Base-by-base conservation (phyloP, 2,329 filamentous ascomycete species). In the Trichoderma brevicompactum region DNA sequence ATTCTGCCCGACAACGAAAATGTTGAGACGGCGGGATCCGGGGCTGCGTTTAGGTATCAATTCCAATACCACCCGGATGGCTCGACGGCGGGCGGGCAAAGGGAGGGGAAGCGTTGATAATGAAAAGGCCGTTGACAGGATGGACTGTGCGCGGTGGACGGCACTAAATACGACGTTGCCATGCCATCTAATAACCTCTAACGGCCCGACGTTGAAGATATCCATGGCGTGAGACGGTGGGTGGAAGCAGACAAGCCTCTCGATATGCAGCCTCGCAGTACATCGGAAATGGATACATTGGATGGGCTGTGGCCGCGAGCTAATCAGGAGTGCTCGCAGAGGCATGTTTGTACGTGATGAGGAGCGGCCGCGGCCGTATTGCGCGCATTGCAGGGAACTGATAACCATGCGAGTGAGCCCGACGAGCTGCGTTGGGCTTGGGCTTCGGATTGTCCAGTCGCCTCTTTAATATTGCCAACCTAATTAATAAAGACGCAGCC, bases 361-460 rank as follows among this genome's bases (percentile, higher is more conserved):
- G 32, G 60, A 63, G 60, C 60, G 15, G 60, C 60, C 48, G 49
- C 60, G 60, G 60, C 60, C 60, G 48, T 23, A 63, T 63, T 63
- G 60, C 49, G 60, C 60, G 60, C 60, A 63, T 64, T 56, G 43
- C 61, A 56, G 40, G 38, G 60, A 55, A 64, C 41, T 41, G 50
- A 55, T 34, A 52, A 49, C 49, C 43, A 55, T 49, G 61, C 53
- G 61, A 49, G 52, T 46, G 61, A 64, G 61, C 61, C 61, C 34
- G 44, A 64, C 44, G 52, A 48, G 38, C 41, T 46, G 49, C 52
- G 61, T 56, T 56, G 61, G 61, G 61, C 61, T 48, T 41, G 34
- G n/a, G 40, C 40, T 7, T n/a, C 23, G 15, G 28, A 7, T 38
- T n/a, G 12, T 43, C 23, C 23, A 3, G 23, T 28, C 23, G 23